Conservation (phyloP, 1,284 basidiomycete genomes). For the Coniophora puteana region DNA sequence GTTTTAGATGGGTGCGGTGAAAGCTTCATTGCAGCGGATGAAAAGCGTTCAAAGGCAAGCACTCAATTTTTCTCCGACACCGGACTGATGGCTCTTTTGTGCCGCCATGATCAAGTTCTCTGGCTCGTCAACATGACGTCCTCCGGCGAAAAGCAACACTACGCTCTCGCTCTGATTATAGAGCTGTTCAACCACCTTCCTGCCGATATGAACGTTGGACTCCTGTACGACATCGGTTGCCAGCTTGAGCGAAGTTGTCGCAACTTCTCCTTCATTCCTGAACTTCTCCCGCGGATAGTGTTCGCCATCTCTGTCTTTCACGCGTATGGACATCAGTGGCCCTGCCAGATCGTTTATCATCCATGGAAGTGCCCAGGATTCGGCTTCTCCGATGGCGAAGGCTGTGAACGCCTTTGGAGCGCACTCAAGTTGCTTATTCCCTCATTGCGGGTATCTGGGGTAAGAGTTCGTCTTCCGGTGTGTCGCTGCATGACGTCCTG, state of each 20-base stretch:
- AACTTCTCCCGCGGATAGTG: constrained; percentile 7
- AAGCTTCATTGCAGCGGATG: constrained; percentile 32
- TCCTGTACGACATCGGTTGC: constrained; percentile 21
- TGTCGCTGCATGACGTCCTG: no score
- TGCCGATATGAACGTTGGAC: constrained; percentile 8
- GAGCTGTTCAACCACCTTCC: constrained; percentile 18
- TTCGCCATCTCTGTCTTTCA: constrained; percentile 18
- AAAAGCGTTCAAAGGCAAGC: constrained; percentile 25
- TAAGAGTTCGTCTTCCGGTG: constrained; percentile 6
- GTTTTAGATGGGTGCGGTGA: constrained; percentile 28
- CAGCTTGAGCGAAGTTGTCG: constrained; percentile 13
- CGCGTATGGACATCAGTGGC: constrained; percentile 21
- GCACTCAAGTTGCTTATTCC: constrained; percentile 13
- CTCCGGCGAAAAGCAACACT: constrained; percentile 20
- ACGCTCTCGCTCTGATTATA: constrained; percentile 14
- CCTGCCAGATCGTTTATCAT: constrained; percentile 22
- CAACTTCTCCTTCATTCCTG: not conserved
- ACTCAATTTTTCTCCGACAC: constrained; percentile 27
- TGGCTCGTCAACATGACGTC: constrained; percentile 18
- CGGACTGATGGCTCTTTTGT: constrained; percentile 18
- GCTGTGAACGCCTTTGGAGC: constrained; percentile 21
- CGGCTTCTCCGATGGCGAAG: constrained; percentile 22
- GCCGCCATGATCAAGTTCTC: constrained; percentile 19
- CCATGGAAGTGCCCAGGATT: constrained; percentile 16
- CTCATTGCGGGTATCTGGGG: constrained; percentile 11